Conservation (phyloP, 371 early-diverging fungal genomes). For the Batkoa obscura region DNA sequence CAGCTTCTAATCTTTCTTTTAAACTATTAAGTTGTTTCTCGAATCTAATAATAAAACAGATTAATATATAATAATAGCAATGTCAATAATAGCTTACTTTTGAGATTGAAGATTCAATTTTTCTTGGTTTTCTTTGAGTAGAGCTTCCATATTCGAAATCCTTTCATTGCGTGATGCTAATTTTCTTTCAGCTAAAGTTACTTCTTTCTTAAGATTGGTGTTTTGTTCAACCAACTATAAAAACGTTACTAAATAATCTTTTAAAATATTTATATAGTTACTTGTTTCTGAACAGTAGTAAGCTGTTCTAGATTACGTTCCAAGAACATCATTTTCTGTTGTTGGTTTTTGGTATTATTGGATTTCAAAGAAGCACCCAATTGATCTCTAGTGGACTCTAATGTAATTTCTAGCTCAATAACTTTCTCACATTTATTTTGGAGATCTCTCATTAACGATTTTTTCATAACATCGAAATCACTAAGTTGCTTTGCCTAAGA, state of each 20-base stretch:
- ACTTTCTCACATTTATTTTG: conserved; percentile 90
- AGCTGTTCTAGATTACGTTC: conserved; percentile 91
- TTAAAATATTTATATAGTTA: conserved; percentile 7
- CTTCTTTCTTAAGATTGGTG: conserved; percentile 78
- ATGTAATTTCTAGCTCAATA: conserved; percentile 82
- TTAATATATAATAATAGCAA: neutral
- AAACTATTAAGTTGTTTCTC: conserved; percentile 61
- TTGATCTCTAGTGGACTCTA: conserved; percentile 83
- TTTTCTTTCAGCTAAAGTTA: conserved; percentile 76
- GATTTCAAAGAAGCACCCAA: conserved; percentile 63
- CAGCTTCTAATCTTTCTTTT: conserved; percentile 59
- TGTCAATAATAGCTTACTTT: conserved; percentile 26
- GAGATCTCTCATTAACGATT: conserved; percentile 85
- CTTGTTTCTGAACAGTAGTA: conserved; percentile 78
- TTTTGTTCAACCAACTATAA: conserved; percentile 78
- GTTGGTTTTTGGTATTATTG: conserved; percentile 64
- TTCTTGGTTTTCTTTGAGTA: conserved; percentile 58
- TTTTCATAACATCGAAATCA: conserved; percentile 92
- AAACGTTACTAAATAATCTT: neutral
- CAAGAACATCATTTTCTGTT: conserved; percentile 85
- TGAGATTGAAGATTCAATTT: conserved; percentile 59
- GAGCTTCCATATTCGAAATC: conserved; percentile 68
- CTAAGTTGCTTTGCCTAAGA: conserved; percentile 66
- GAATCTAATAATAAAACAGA: conserved; percentile 22
- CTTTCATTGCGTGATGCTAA: conserved; percentile 79